Base-by-base conservation (phyloP, 768 basidiomycete genomes). In the Cystobasidium ongulense region DNA sequence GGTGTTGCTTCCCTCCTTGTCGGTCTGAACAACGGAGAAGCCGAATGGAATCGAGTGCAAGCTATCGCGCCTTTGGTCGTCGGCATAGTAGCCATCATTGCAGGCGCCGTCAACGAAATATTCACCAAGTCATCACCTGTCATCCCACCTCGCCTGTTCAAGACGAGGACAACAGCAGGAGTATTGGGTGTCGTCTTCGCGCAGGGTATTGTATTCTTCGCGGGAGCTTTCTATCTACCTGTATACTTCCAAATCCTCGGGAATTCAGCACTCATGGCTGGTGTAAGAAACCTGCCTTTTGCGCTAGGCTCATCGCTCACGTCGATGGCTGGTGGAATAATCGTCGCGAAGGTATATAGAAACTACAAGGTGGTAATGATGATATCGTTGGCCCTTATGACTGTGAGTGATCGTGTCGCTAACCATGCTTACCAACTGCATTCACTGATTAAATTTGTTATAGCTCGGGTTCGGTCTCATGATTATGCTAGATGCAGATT, bases 101-200 rank as follows among this genome's bases (percentile, higher is more conserved):
- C 78, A n/a, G 81, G 77, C 41, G n/a, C 50, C 3, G 21, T 75
- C 33, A 72, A 73, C 27, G 74, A 75, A 50, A 1, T 63, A 8
- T 68, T 35, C 25, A 83, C 82, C 1, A 83, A 81, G 67, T 77
- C 80, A 1, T 78, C 79, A 18, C 78, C 82, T 0, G 80, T 83
- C 57, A 79, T 83, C 11, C 82, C 83, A 4, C 79, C 81, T 3
- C 76, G 82, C 1, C 59, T 82, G 31, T 78, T 84, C 74, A 80
- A 77, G 23, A 77, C 74, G 2, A 39, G 77, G 0, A 80, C 77
- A 1, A 71, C 77, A 0, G 76, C 74, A 18, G 57, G 52, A 1
- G 35, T 78, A 38, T 50, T 80, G 18, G 23, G 74, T 57, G 74
- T 72, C 52, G 71, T 71, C 13, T 76, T 77, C 33, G 29, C 73